These are phyloP conservation scores for Pythium rhizo-oryzae DNA, from an alignment of 352 stramenopile species.

Conservation along the genomic window DNA sequence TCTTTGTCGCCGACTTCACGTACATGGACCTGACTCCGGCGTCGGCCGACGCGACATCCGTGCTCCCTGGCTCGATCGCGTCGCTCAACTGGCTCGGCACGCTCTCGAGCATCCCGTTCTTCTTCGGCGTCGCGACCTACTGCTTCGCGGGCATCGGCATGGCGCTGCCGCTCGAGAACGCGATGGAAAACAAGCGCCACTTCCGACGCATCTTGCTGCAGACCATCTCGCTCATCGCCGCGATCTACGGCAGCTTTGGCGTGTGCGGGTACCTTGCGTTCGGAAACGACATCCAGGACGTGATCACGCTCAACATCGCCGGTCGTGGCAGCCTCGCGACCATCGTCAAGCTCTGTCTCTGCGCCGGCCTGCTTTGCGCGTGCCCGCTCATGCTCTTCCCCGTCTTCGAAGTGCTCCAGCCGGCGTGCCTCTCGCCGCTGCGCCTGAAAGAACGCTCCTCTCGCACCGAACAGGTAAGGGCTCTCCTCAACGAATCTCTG, in stretches of 20 bases:
- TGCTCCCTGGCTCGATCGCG: background rate
- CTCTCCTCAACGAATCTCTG: no score
- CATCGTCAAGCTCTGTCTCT: constrained; percentile 79
- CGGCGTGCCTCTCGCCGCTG: constrained; percentile 20
- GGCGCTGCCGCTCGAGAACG: constrained; percentile 68
- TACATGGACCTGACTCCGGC: constrained; percentile 32
- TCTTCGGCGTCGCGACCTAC: constrained; percentile 79
- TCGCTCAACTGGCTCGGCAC: constrained; percentile 41
- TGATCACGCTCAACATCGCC: constrained; percentile 82
- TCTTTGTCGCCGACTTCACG: constrained; percentile 72
- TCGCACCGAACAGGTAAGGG: constrained; percentile 11
- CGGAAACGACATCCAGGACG: constrained; percentile 54
- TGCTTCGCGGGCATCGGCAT: constrained; percentile 80
- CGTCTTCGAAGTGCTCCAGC: constrained; percentile 54
- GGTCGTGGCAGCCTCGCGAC: constrained; percentile 42
- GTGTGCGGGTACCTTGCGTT: constrained; percentile 74
- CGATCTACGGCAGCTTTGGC: constrained; percentile 77
- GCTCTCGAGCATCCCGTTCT: constrained; percentile 60
- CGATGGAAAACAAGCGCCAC: constrained; percentile 48
- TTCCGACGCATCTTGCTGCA: constrained; percentile 59
- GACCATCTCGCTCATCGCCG: constrained; percentile 54
- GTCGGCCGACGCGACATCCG: background rate
- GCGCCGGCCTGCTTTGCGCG: constrained; percentile 72
- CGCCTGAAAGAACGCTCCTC: background rate
- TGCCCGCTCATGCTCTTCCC: constrained; percentile 90